Conservation (phyloP, 2,329 filamentous ascomycete genomes). For the Colletotrichum sp. region DNA sequence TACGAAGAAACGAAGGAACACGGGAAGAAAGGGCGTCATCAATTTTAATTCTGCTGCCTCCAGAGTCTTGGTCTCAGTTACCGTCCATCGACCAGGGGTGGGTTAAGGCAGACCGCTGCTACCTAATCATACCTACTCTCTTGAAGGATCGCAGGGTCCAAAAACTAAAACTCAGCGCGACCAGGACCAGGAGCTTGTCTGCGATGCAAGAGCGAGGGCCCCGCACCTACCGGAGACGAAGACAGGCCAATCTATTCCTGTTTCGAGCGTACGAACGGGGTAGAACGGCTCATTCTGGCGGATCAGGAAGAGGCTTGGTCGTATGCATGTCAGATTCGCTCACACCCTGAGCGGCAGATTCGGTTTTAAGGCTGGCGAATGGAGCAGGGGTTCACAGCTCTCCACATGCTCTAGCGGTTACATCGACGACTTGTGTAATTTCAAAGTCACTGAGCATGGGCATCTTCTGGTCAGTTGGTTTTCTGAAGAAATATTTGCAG, state of each 20-base stretch:
- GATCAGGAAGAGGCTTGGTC: neutral
- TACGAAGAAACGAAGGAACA: neutral
- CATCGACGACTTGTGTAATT: neutral
- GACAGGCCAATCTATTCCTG: neutral
- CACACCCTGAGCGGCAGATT: neutral
- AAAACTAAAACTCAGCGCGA: neutral
- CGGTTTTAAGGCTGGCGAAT: neutral
- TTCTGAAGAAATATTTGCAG: neutral
- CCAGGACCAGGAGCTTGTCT: neutral
- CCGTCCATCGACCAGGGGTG: too few relatives aligned
- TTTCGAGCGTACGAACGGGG: neutral
- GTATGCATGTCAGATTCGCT: neutral
- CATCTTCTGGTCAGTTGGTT: neutral
- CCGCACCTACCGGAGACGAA: neutral
- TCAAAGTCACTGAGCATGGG: neutral
- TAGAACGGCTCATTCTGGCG: neutral
- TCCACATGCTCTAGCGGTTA: neutral
- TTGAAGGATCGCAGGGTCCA: neutral
- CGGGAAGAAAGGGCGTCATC: neutral
- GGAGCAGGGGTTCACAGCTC: neutral
- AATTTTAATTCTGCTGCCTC: neutral
- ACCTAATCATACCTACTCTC: neutral
- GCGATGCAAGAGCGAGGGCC: neutral
- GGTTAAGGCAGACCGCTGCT: neutral
- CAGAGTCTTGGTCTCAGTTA: neutral